These are phyloP conservation scores for Talaromyces liani DNA, from an alignment of 495 filamentous ascomycete genomes.

Conservation along the genomic window DNA sequence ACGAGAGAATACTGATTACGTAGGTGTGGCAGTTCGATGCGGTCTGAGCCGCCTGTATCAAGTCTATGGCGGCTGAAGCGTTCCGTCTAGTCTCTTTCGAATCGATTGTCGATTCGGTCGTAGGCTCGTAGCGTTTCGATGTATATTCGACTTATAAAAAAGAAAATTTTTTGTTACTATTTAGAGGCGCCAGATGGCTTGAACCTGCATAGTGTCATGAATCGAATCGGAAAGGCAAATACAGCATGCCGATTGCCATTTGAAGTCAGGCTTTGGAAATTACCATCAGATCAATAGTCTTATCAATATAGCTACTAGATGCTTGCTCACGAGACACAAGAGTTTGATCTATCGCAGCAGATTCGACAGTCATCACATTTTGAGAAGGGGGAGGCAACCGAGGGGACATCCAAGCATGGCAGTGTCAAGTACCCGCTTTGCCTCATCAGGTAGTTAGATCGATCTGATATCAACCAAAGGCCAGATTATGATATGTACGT, in stretches of 20 bases:
- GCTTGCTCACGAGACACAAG: neutral
- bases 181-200: neutral
- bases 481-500: neutral
- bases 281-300: no score
- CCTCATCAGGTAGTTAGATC: no score
- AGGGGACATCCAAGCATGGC: neutral
- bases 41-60: neutral
- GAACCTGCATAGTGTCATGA: no score
- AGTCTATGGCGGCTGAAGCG: neutral
- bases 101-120: neutral
- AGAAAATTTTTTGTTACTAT: no score
- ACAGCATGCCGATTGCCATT: neutral
- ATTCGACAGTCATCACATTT: neutral
- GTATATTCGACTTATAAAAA: no score
- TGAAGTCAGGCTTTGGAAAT: no score
- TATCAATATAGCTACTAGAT: neutral
- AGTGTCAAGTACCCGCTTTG: no score
- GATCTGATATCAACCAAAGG: neutral
- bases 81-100: neutral
- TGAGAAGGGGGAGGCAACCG: neutral
- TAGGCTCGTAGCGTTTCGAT: no score
- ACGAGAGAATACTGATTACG: neutral
- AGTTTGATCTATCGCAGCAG: neutral
- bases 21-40: neutral
- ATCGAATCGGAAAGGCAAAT: neutral